phyloP scores from a whole-genome alignment of 768 basidiomycete genomes.

The Butyriboletus loyo region DNA sequence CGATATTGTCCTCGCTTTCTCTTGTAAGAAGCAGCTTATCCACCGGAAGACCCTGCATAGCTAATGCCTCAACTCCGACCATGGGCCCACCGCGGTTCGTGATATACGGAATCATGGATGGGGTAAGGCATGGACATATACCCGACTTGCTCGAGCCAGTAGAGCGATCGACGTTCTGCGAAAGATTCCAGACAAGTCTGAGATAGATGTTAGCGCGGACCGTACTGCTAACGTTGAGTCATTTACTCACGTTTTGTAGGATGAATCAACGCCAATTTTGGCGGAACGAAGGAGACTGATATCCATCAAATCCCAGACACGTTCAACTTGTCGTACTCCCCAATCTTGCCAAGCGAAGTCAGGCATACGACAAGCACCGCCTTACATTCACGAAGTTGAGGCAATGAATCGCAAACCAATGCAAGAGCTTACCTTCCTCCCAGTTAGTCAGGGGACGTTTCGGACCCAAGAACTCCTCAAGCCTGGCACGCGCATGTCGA shows the following conservation, averaged over 20 bases:
- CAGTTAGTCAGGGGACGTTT: constrained; percentile 88
- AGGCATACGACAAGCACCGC: constrained; percentile 78
- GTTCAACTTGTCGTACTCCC: constrained; percentile 88
- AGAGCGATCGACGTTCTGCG: constrained; percentile 93
- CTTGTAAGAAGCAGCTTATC: constrained; percentile 89
- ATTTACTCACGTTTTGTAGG: constrained; percentile 76
- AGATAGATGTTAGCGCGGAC: constrained; percentile 2
- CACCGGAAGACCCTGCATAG: constrained; percentile 92
- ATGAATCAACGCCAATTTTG: constrained; percentile 75
- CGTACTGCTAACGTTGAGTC: not conserved
- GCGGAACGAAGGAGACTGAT: constrained; percentile 84
- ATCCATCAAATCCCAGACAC: constrained; percentile 95
- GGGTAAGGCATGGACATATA: constrained; percentile 90
- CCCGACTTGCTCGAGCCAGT: constrained; percentile 79
- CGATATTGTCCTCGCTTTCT: constrained; percentile 90
- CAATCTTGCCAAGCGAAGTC: constrained; percentile 95
- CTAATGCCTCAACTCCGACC: constrained; percentile 89
- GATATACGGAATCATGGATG: constrained; percentile 95
- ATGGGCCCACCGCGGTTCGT: constrained; percentile 95
- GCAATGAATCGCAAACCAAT: not conserved
- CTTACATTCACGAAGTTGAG: constrained; percentile 34
- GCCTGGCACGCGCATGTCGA: constrained; percentile 81
- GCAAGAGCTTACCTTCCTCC: constrained; percentile 71
- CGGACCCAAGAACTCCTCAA: constrained; percentile 78
- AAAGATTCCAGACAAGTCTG: constrained; percentile 92